Conservation (phyloP, 176 grass and related monocot genomes). For the Carex cristatella region DNA sequence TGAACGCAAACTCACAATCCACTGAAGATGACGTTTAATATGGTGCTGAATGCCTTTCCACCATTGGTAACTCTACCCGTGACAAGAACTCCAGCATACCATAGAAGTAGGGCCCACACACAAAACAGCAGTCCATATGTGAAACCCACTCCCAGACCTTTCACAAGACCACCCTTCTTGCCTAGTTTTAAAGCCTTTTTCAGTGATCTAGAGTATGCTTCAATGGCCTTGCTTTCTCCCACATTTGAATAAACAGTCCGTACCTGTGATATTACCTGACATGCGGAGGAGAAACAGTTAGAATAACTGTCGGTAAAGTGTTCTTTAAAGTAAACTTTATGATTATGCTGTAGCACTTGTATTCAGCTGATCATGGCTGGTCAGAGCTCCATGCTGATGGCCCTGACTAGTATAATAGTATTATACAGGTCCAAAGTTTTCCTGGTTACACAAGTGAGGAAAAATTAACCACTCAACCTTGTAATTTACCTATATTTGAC, state of each 20-base stretch:
- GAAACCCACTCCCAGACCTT: neutral
- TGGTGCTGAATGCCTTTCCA: neutral
- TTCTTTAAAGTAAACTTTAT: neutral
- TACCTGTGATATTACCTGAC: constrained; percentile 3
- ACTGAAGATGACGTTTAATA: constrained; percentile 12
- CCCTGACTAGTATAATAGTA: neutral
- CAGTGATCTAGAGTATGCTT: constrained; percentile 1
- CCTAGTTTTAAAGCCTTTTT: neutral
- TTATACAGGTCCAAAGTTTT: neutral
- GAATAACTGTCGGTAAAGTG: neutral
- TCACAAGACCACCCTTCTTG: neutral
- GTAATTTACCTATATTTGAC: neutral
- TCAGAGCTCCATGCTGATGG: neutral
- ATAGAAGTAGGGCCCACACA: constrained; percentile 7
- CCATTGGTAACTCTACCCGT: neutral
- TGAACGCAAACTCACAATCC: constrained; percentile 3
- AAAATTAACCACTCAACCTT: neutral
- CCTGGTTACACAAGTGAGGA: neutral
- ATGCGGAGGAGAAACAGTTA: neutral
- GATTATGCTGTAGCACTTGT: neutral
- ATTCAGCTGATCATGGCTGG: neutral
- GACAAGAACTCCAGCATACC: constrained; percentile 1
- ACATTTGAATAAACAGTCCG: constrained; percentile 4
- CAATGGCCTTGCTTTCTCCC: neutral
- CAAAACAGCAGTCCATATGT: constrained; percentile 1